These are phyloP conservation scores for Pseudohalonectria lignicola DNA, from an alignment of 2,329 filamentous ascomycete genomes.

Conservation along the genomic window DNA sequence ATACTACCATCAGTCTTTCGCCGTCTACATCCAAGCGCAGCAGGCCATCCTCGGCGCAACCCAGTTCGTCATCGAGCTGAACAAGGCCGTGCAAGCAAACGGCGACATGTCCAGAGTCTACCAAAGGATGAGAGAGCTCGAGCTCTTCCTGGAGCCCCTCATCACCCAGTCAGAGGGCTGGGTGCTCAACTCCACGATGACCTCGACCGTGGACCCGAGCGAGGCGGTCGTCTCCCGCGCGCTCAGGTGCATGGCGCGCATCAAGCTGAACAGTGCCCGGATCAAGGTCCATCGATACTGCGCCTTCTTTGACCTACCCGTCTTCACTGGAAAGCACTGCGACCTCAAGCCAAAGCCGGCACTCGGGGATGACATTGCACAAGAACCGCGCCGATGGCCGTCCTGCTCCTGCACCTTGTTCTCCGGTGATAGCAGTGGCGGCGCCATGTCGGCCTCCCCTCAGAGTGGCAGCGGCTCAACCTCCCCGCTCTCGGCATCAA, in stretches of 20 bases:
- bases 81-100: constrained; percentile 25
- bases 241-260: constrained; percentile 32
- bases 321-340: constrained; percentile 37
- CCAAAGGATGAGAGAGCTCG: constrained; percentile 27
- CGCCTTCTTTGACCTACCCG: constrained; percentile 36
- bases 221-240: constrained; percentile 31
- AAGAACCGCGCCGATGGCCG: constrained; percentile 11
- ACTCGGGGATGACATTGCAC: background rate
- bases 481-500: background rate
- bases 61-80: constrained; percentile 35
- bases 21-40: constrained; percentile 32
- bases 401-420: constrained; percentile 19
- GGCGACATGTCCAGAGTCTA: constrained; percentile 27
- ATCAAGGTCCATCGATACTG: constrained; percentile 41
- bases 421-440: no score
- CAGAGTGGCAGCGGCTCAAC: background rate
- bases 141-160: constrained; percentile 24
- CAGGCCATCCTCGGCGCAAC: constrained; percentile 34
- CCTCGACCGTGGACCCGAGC: constrained; percentile 21
- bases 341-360: constrained; percentile 25
- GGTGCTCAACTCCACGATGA: constrained; percentile 19
- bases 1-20: constrained; percentile 22
- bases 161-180: constrained; percentile 23
- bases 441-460: background rate
- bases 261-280: constrained; percentile 39